phyloP scores from a whole-genome alignment of 2,329 filamentous ascomycete species.

The Colletotrichum cordylinicola region DNA sequence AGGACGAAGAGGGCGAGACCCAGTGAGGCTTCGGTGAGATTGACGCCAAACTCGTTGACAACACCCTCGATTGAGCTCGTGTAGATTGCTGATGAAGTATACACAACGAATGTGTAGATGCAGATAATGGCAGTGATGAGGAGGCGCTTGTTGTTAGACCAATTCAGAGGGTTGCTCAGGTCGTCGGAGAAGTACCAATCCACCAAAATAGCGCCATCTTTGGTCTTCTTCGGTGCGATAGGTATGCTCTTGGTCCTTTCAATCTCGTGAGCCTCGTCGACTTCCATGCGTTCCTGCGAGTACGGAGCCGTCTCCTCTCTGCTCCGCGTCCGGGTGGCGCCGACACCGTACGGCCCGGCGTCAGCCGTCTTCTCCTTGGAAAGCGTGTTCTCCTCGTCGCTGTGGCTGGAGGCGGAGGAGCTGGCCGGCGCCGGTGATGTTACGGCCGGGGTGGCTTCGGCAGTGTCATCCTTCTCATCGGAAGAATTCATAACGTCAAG shows the following conservation, averaged over 20 bases:
- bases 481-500: slow-evolving; percentile 36
- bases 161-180: slow-evolving; percentile 61
- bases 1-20: slow-evolving; percentile 69
- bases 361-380: background rate
- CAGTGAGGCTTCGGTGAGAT: slow-evolving; percentile 55
- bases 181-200: slow-evolving; percentile 63
- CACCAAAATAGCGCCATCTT: slow-evolving; percentile 57
- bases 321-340: background rate
- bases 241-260: slow-evolving; percentile 53
- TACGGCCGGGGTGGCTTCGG: background rate
- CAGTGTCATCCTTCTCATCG: slow-evolving; percentile 18
- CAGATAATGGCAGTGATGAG: slow-evolving; percentile 52
- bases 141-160: slow-evolving; percentile 48
- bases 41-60: slow-evolving; percentile 58
- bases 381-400: background rate
- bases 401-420: slow-evolving; percentile 11
- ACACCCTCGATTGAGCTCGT: slow-evolving; percentile 52
- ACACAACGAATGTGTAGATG: slow-evolving; percentile 67
- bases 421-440: background rate
- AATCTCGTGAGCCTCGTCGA: slow-evolving; percentile 39
- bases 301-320: slow-evolving; percentile 27
- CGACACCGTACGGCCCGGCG: slow-evolving; percentile 5
- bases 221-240: slow-evolving; percentile 52
- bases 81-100: slow-evolving; percentile 54
- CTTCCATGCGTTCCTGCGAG: slow-evolving; percentile 37